A percentile compares a stretch with the other conserved stretches of the same genome.
Conservation (phyloP, 1,139 yeast species). For the Debaryomyces fabryi region DNA sequence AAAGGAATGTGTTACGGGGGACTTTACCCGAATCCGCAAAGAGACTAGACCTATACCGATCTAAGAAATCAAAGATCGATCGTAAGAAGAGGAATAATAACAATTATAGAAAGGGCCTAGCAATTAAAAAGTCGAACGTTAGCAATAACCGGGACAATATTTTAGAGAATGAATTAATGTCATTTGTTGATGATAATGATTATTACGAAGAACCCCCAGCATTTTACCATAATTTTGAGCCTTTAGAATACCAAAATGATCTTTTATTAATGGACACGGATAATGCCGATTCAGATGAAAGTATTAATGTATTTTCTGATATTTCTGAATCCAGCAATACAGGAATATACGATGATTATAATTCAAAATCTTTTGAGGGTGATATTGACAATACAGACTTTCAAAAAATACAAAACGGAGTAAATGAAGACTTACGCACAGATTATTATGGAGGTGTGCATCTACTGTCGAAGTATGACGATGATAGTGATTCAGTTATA, state of each 20-base stretch:
- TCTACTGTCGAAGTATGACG: conserved; percentile 6
- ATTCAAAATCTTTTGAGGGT: background rate
- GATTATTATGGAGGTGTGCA: background rate
- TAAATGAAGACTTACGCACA: background rate
- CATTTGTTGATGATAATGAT: conserved; percentile 7
- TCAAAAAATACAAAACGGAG: background rate
- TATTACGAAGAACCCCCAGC: conserved; percentile 6
- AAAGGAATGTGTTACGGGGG: conserved; percentile 35
- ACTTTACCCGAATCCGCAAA: conserved; percentile 46
- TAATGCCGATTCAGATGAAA: background rate
- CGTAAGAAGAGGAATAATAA: conserved; percentile 8
- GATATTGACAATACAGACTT: background rate
- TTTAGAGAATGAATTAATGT: background rate
- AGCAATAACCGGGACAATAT: background rate
- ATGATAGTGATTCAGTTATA: conserved; percentile 16
- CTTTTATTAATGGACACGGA: background rate
- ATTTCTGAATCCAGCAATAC: background rate
- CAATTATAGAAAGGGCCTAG: conserved; percentile 40
- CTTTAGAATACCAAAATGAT: background rate
- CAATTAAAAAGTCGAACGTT: conserved; percentile 26
- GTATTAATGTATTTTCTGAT: background rate
- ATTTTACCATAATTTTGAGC: conserved; percentile 2
- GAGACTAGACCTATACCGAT: conserved; percentile 28
- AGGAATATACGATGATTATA: background rate
- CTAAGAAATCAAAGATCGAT: background rate